Percentiles rank a stretch among this genome's conserved stretches.
These are phyloP conservation scores for Blastobotrys elegans DNA, from an alignment of 1,139 yeast genomes.

Conservation along the genomic window DNA sequence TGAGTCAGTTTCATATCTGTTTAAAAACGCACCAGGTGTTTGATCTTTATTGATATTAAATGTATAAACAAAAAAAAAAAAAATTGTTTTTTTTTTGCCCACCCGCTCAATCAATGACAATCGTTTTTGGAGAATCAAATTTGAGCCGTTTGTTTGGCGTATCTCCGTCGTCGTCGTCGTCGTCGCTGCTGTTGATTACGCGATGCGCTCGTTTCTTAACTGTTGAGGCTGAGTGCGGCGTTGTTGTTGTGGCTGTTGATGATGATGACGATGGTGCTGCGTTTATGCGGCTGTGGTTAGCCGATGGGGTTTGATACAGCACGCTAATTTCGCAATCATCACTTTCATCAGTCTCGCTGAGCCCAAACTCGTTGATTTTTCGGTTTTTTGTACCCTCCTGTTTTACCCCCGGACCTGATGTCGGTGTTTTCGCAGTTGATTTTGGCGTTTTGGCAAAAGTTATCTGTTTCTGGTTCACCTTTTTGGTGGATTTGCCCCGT, in stretches of 20 bases:
- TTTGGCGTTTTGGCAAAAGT: not conserved
- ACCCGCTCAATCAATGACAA: not conserved
- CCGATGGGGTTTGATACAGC: not conserved
- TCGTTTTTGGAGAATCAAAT: not conserved
- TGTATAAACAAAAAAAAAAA: no score
- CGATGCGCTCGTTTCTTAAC: no score
- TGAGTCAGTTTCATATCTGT: constrained; percentile 89
- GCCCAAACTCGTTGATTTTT: not conserved
- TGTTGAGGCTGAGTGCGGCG: no score
- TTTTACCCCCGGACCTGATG: no score
- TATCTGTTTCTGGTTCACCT: not conserved
- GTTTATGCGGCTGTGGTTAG: no score
- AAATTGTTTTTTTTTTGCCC: no score
- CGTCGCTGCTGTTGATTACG: no score
- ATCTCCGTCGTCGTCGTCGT: no score
- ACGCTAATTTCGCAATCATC: not conserved
- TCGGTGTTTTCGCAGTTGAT: not conserved
- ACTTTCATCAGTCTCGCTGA: not conserved
- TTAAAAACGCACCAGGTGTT: constrained; percentile 60
- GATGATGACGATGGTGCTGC: no score
- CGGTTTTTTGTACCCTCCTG: no score
- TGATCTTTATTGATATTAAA: not conserved
- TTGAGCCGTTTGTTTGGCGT: not conserved
- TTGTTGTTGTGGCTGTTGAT: no score
- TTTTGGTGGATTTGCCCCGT: not conserved